Evolutionary conservation across 441 rosid genomes (phyloP), one percentile per base, ranked within the genome.

Genomic region (Gossypium schwendimanii): DNA sequence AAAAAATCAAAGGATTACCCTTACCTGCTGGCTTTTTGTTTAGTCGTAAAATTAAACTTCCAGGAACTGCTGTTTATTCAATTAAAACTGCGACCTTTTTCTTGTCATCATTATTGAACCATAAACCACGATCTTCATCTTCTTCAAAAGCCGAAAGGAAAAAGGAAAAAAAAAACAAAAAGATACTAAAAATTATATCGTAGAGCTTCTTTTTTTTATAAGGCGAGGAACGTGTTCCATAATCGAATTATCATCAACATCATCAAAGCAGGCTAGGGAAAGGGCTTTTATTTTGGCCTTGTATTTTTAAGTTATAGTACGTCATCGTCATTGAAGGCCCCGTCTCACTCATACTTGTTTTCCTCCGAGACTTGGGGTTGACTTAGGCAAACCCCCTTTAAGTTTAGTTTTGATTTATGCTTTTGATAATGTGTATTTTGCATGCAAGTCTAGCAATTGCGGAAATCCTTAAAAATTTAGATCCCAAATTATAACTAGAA

Each of bases 1-100:
- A 73, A 62, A 7, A 63, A 73, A 50, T 63, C 75, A 63, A 73
- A 47, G 75, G 31, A 33, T 20, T 50, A 47, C n/a, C 31, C 21
- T 47, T 11, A 2, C 26, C 33, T 33, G 8, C 39, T 33, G 39
- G 14, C 23, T 3, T 31, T 61, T 61, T 28, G 10, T 60, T 60
- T 60, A 60, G 41, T 2, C 6, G 41, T 14, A 59, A 39, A 14
- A 60, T 28, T 31, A 15, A 61, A 61, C 33, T 31, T 33, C 65
- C 47, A 12, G 45, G 14, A 24, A 31, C 65, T 33, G n/a, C 47
- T 31, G 63, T 2, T 59, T 33, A 15, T 62, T 62, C 66, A 62
- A 62, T 33, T 33, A 33, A 33, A 33, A 24, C 63, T 59, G 17
- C n/a, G 63, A 26, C 10, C n/a, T 59, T 58, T 28, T 14, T 6